phyloP scores from a whole-genome alignment of 176 grass and related monocot species.

The Sorghum bicolor region Sorghum_bicolor_NCBIv3 NC_012870.2:64366501-64367000 shows the following conservation, averaged over 20 bases:
- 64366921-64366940: neutral
- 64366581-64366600: neutral
- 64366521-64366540: neutral
- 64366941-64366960: neutral
- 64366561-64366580: neutral
- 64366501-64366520: neutral
- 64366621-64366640: neutral
- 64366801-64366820: neutral
- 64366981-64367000: too few species aligned
- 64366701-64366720: neutral
- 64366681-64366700: neutral
- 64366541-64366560: neutral
- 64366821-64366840: neutral
- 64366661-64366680: neutral
- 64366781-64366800: neutral
- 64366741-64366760: too few species aligned
- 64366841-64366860: neutral
- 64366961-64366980: neutral
- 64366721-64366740: neutral
- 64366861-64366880: neutral
- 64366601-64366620: neutral
- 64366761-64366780: too few species aligned
- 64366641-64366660: neutral
- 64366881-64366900: neutral
- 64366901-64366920: neutral